Evolutionary conservation across 805 yeast genomes (phyloP).

Genomic region (Myxozyma nipponensis): DNA sequence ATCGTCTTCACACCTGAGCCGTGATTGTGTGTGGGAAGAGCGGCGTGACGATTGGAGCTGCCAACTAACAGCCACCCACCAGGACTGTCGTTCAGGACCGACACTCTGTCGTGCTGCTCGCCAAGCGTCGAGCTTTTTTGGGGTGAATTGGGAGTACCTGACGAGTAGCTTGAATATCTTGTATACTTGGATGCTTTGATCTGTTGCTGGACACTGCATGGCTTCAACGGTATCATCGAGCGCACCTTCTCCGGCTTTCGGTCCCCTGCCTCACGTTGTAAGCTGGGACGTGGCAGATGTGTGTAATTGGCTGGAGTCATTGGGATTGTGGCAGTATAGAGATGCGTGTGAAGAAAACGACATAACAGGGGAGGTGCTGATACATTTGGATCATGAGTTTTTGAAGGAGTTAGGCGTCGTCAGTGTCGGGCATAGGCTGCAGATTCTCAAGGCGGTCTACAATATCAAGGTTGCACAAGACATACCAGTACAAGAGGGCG

Average conservation of each 20-base stretch:
- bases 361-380: conserved; percentile 68
- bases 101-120: no score
- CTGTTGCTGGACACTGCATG: no score
- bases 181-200: no score
- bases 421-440: conserved; percentile 53
- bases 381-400: conserved; percentile 65
- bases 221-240: conserved; percentile 1
- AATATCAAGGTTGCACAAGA: conserved; percentile 42
- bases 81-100: no score
- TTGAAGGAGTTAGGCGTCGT: conserved; percentile 66
- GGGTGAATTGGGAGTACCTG: no score
- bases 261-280: conserved; percentile 3
- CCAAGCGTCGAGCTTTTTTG: no score
- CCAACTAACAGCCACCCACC: no score
- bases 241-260: conserved; percentile 1
- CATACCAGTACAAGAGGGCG: conserved; percentile 29
- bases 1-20: no score
- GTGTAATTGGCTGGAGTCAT: conserved; percentile 15
- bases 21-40: no score
- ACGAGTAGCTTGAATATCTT: no score
- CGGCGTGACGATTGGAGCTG: no score
- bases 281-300: conserved; percentile 24
- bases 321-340: conserved; percentile 20
- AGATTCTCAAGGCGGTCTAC: conserved; percentile 57
- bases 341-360: conserved; percentile 45